A percentile compares a stretch with the other conserved stretches of the same genome.
Conservation (phyloP, 129 eudicot species). For the Escallonia herrerae region DNA sequence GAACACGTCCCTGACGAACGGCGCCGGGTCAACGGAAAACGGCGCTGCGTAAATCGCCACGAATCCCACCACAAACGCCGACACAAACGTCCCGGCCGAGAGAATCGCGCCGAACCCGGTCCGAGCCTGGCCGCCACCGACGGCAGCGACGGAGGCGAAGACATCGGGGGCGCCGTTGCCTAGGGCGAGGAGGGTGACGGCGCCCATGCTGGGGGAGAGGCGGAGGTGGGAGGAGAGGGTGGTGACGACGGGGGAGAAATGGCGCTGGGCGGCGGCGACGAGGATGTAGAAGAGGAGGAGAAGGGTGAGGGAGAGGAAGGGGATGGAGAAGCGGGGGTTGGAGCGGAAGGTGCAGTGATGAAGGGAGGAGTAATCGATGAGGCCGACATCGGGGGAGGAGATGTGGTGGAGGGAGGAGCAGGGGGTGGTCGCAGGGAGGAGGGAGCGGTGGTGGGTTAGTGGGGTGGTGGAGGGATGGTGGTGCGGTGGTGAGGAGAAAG, state of each 20-base stretch:
- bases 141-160: constrained; percentile 82
- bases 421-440: constrained; percentile 29
- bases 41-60: constrained; percentile 89
- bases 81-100: constrained; percentile 85
- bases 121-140: constrained; percentile 55
- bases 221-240: constrained; percentile 47
- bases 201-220: constrained; percentile 69
- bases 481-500: neutral
- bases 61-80: constrained; percentile 81
- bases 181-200: constrained; percentile 76
- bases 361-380: constrained; percentile 57
- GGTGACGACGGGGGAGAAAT: constrained; percentile 66
- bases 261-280: constrained; percentile 69
- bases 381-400: constrained; percentile 37
- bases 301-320: constrained; percentile 45
- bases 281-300: constrained; percentile 65
- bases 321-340: constrained; percentile 46
- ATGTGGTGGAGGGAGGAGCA: neutral
- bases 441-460: constrained; percentile 46
- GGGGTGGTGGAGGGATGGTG: constrained; percentile 14
- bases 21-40: constrained; percentile 54
- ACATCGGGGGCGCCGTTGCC: constrained; percentile 98
- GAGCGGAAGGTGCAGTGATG: constrained; percentile 53
- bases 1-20: constrained; percentile 76
- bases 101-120: constrained; percentile 88